Base-by-base conservation (phyloP, 2,329 filamentous ascomycete genomes). In the Pseudogymnoascus sp. region DNA sequence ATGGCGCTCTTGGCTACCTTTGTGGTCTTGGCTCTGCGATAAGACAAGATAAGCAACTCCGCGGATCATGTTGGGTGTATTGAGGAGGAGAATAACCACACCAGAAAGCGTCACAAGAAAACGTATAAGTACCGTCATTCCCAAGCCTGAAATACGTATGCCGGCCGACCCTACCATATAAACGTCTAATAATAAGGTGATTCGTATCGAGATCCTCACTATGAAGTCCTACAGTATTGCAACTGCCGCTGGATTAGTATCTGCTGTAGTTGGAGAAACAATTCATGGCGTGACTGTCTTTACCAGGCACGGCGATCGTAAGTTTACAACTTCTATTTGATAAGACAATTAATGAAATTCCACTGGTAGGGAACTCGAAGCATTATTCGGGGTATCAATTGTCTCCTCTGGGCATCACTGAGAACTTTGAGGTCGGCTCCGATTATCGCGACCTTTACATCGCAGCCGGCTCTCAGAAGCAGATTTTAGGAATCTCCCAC, bases 381-480 rank as follows among this genome's bases (percentile, higher is more conserved):
- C 74, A 79, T 2, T 78, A 81, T 52, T 78, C 82, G 16, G 82
- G 81, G 2, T 80, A 84, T 41, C 78, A 80, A 66, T 72, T 89
- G 71, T 88, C 85, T 31, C 76, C 81, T 61, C 76, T 88, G 49
- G 35, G 35, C 12, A 38, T 38, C 35, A 73, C 75, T 49, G 78
- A 88, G 72, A 79, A 86, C 66, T 85, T 81, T 71, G 77, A 77
- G 31, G 79, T 81, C 0, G 86, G 85, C 61, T 72, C 78, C 52
- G 87, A 84, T 77, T 89, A 82, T 72, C 80, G 84, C 63, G 75
- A 77, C 62, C 81, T 83, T 52, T 89, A 88, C 72, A 78, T 89
- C 52, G 74, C 77, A 29, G 74, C 77, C n/a, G 72, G 72, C 61
- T 70, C 68, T 14, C 71, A 77, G 16, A 73, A 73, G 61, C 78